Evolutionary conservation across 768 basidiomycete genomes (phyloP).

Genomic region (Termitomyces sp.): DNA sequence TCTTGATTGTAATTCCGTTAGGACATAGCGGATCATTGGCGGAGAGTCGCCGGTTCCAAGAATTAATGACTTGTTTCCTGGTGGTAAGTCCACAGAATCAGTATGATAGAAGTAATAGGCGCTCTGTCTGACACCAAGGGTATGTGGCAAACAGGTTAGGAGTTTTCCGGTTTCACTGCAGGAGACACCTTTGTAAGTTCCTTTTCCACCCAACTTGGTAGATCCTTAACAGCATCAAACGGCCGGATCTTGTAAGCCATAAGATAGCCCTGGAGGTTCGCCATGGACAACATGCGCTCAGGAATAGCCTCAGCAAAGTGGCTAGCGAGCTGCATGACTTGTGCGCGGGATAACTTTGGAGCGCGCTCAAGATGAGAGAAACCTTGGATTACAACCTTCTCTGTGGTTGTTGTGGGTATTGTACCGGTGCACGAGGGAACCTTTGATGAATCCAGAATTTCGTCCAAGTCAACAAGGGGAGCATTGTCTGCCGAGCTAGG

Average conservation of each 20-base stretch:
- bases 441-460: background rate
- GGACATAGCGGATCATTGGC: background rate
- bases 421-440: background rate
- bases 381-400: conserved; percentile 12
- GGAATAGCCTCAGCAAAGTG: conserved; percentile 51
- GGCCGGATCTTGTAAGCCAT: conserved; percentile 66
- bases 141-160: background rate
- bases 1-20: too few relatives aligned
- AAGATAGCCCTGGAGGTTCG: conserved; percentile 50
- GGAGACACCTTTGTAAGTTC: conserved; percentile 20
- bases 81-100: background rate
- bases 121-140: background rate
- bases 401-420: conserved; percentile 3
- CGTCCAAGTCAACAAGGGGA: conserved; percentile 1
- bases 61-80: background rate
- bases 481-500: conserved; percentile 12
- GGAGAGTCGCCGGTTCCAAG: background rate
- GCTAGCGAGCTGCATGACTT: conserved; percentile 42
- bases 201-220: conserved; percentile 44
- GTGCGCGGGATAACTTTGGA: conserved; percentile 32
- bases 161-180: background rate
- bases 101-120: background rate
- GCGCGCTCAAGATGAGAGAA: conserved; percentile 27
- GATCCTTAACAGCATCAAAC: conserved; percentile 42
- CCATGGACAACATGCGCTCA: conserved; percentile 44